Evolutionary conservation across 2,329 filamentous ascomycete genomes (phyloP), one percentile per base, ranked within the genome.

Genomic region (Metarhizium brunneum): DNA sequence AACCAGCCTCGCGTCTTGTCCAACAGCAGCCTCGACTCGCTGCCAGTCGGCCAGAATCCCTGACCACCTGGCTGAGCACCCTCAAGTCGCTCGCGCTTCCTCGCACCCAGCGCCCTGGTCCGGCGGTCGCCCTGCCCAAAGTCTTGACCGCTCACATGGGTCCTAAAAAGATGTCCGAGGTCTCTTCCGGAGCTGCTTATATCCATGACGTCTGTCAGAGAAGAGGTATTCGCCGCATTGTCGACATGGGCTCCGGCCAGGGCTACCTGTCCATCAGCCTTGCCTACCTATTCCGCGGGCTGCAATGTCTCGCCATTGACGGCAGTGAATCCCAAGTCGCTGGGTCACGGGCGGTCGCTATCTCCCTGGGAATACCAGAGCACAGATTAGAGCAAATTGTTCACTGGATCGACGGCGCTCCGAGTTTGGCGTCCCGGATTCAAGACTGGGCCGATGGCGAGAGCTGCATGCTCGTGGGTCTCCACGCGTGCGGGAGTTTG

Each of bases 401-500:
- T 20, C 64, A 61, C 32, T 65, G 66, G 57, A 65, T 69, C 35
- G 65, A 69, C 51, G 63, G 65, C 38, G 60, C 63, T 1, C 43
- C 58, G 4, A 29, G 54, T 2, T 53, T 69, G 14, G 54, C 52
- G 2, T 47, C 50, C 10, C 60, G 63, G 14, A 63, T 69, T 8
- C 57, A 62, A 6, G 58, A 56, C 7, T 69, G 67, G 67, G 62
- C 66, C 0, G 54, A 47, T 7, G 62, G 63, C 1, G 52, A 67
- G 48, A 59, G 47, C 14, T 69, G 67, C 54, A 63, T 69, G 57
- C 62, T 69, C 29, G 65, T 69, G 20, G 67, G 67, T 1, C 59
- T 69, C 1, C 67, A 69, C 47, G 67, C 67, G 2, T 69, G 67
- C 50, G 67, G 67, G 2, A 65, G 58, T n/a, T 57, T 69, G 7